Base-by-base conservation (phyloP, 306 rosid genomes). In the Gleditsia sinensis region DNA sequence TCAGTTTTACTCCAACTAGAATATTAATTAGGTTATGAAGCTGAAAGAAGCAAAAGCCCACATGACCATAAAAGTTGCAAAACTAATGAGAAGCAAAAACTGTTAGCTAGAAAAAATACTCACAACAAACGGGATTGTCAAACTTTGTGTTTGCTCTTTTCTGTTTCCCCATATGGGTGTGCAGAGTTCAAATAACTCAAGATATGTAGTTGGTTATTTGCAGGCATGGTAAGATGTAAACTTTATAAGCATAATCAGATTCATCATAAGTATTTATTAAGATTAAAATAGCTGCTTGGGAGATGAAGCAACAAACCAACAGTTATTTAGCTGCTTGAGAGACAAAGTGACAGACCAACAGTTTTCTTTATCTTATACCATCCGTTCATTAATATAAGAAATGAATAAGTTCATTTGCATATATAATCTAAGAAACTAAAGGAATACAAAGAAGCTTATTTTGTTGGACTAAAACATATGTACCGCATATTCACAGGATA, bases 1-100 rank as follows among this genome's bases (percentile, higher is more conserved):
- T 32, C 53, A 59, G 67, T 36, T 23, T 57, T 3, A 67, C 27
- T n/a, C 39, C 16, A 45, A 34, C 68, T 40, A 49, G 25, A 58
- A 53, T 20, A 59, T 28, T 32, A 37, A 70, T 4, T 24, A 46
- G 12, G 27, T 63, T 61, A 55, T 70, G 61, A 55, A 33, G 66
- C 27, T 39, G 9, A 37, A 0, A 59, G 42, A 59, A 24, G 21
- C 14, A 3, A 1, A 33, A 59, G 7, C n/a, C 27, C 43, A 9
- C 20, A 32, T 33, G 39, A 59, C 17, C 14, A 59, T 3, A 37
- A 37, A 9, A 61, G 37, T 69, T 34, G 27, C 40, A 54, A 46
- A 60, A 67, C 39, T 34, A 16, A 42, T 20, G 25, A 75, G 23
- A 23, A 61, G 50, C 42, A n/a, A 51, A 64, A 49, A 33, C 64